phyloP scores from a whole-genome alignment of 306 rosid genomes.

The Inga laurina region DNA sequence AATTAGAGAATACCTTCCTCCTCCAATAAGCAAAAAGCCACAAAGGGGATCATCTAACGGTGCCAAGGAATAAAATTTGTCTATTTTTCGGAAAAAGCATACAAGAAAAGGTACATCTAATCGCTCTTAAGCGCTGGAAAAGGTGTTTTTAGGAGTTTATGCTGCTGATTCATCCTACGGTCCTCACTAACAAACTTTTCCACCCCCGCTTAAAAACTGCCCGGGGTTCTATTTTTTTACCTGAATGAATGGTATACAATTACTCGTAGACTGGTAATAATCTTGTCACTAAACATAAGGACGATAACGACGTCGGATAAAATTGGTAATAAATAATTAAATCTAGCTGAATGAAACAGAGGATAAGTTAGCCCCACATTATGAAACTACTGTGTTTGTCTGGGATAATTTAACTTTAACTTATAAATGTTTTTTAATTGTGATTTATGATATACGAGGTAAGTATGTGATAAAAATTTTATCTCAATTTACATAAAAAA shows the following conservation, averaged over 20 bases:
- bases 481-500: no score
- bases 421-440: no score
- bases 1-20: neutral
- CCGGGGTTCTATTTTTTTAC: neutral
- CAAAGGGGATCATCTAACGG: neutral
- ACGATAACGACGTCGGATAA: neutral
- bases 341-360: neutral
- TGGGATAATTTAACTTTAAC: no score
- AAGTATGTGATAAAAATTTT: no score
- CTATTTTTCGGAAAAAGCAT: neutral
- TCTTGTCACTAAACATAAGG: neutral
- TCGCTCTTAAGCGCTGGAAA: neutral
- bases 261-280: neutral
- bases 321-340: neutral
- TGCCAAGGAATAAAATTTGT: neutral
- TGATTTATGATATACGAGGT: no score
- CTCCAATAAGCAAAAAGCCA: slow-evolving; percentile 17
- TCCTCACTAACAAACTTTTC: neutral
- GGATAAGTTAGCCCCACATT: neutral
- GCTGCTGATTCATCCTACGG: neutral
- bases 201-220: neutral
- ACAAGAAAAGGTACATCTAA: neutral
- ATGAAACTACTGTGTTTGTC: neutral
- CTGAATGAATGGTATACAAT: no score
- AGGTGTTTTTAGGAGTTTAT: slow-evolving; percentile 4